Base-by-base conservation (phyloP, 1,284 basidiomycete species). In the Xerocomus amazonicus region DNA sequence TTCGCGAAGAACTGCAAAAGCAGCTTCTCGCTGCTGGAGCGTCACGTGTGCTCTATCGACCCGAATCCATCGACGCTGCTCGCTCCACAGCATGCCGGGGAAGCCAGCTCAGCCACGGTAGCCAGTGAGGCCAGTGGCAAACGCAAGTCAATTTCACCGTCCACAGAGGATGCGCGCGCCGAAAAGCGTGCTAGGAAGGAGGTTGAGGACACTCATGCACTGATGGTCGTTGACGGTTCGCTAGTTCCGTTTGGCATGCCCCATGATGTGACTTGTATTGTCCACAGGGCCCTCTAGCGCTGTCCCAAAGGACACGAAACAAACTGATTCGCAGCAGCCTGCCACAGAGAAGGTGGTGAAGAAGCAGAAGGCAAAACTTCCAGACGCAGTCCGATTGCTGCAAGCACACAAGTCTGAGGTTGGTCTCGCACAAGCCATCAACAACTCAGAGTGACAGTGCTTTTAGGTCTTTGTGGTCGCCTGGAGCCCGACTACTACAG, bases 401-500 rank as follows among this genome's bases (percentile, higher is more conserved):
- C 66, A 72, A 31, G 81, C 76, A 17, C 86, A 89, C 57, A 74
- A 75, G 50, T 71, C 82, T 27, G 86, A 89, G 71, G 86, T 85
- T 60, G 42, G 63, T 54, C 17, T 44, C 39, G 34, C 48, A 17
- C 38, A 34, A 31, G 23, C 31, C 16, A 26, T n/a, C 6, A 19
- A n/a, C 17, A 50, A 50, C 35, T 31, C 37, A 19, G 14, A 42
- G 8, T 49, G 29, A 58, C 13, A 17, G 31, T n/a, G 10, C 33
- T 49, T 40, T 17, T 58, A 90, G 87, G 85, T 92, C 3, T 92
- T 91, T 52, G 82, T 88, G 7, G 88, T 86, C 53, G 78, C 84
- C 4, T 92, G 87, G 77, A 92, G 90, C 66, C 87, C 90, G 9
- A 73, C 70, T 38, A 73, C 78, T n/a, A 72, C 72, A 27, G 73